A percentile compares a stretch with the other conserved stretches of the same genome.
These are phyloP conservation scores for Thielaviopsis ethacetica DNA, from an alignment of 2,329 filamentous ascomycete species.

Conservation along the genomic window DNA sequence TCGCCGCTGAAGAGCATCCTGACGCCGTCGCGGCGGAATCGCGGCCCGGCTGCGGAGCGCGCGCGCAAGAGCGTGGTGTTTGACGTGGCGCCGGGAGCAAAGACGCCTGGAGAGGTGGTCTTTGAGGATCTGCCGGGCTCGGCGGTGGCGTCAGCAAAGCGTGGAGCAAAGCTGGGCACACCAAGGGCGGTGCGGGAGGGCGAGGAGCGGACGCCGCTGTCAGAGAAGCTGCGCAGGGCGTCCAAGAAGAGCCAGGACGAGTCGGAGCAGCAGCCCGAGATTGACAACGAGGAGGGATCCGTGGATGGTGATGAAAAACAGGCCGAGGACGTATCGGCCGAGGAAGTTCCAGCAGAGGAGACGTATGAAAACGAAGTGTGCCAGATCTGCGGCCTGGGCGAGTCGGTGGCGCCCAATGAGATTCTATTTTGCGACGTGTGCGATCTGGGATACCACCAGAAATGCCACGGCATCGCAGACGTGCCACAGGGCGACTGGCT, in stretches of 20 bases:
- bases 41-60: constrained; percentile 17
- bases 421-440: constrained; percentile 50
- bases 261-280: constrained; percentile 8
- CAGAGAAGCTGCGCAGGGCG: constrained; percentile 11
- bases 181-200: neutral
- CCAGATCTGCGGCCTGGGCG: constrained; percentile 37
- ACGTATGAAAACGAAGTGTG: constrained; percentile 38
- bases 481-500: constrained; percentile 49
- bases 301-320: constrained; percentile 12
- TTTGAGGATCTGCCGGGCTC: constrained; percentile 35
- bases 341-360: constrained; percentile 14
- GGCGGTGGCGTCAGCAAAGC: constrained; percentile 11
- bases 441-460: constrained; percentile 44
- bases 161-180: neutral
- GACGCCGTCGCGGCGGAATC: constrained; percentile 32
- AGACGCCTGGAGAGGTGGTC: constrained; percentile 25
- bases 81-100: constrained; percentile 18
- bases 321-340: constrained; percentile 13
- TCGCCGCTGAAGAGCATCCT: constrained; percentile 36
- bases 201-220: constrained; percentile 8
- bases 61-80: constrained; percentile 41
- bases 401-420: constrained; percentile 41
- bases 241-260: constrained; percentile 13
- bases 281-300: constrained; percentile 18
- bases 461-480: constrained; percentile 39